phyloP scores from a whole-genome alignment of 2,329 filamentous ascomycete genomes.

The Piedraia hortae region DNA sequence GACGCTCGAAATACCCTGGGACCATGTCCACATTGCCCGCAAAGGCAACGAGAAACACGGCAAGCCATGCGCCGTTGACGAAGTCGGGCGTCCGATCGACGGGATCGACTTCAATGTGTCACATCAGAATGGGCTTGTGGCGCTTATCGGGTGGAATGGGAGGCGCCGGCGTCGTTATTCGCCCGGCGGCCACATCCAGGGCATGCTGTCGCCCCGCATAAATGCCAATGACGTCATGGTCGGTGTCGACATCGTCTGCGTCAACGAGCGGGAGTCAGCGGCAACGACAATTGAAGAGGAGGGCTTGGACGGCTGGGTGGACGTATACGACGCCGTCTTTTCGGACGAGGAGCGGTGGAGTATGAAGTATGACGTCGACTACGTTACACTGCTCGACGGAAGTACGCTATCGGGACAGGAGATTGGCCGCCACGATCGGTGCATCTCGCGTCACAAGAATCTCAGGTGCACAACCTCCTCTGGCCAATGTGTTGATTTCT shows the following conservation, averaged over 20 bases:
- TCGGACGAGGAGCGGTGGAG: constrained; percentile 30
- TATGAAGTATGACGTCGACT: constrained; percentile 28
- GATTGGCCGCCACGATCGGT: constrained; percentile 19
- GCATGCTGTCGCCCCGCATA: constrained; percentile 6
- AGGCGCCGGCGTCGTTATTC: constrained; percentile 7
- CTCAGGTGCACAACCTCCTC: constrained; percentile 14
- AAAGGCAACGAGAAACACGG: constrained; percentile 23
- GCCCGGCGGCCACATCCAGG: constrained; percentile 8
- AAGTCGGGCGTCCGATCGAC: constrained; percentile 14
- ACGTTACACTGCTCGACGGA: constrained; percentile 20
- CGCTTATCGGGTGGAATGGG: constrained; percentile 27
- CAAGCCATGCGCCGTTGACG: constrained; percentile 22
- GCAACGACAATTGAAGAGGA: constrained; percentile 26
- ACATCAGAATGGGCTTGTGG: constrained; percentile 51
- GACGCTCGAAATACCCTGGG: constrained; percentile 32
- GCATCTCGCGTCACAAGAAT: constrained; percentile 13
- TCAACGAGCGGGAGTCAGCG: constrained; percentile 38
- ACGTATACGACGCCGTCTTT: constrained; percentile 46
- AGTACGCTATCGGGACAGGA: constrained; percentile 14
- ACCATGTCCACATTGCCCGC: constrained; percentile 26
- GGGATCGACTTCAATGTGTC: constrained; percentile 45
- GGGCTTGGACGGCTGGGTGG: constrained; percentile 40
- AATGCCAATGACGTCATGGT: constrained; percentile 20
- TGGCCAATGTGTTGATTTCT: constrained; percentile 14
- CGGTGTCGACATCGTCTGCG: constrained; percentile 52